A percentile compares a stretch with the other conserved stretches of the same genome.
Conservation (phyloP, 257 asterid genomes). For the Rauvolfia tetraphylla region DNA sequence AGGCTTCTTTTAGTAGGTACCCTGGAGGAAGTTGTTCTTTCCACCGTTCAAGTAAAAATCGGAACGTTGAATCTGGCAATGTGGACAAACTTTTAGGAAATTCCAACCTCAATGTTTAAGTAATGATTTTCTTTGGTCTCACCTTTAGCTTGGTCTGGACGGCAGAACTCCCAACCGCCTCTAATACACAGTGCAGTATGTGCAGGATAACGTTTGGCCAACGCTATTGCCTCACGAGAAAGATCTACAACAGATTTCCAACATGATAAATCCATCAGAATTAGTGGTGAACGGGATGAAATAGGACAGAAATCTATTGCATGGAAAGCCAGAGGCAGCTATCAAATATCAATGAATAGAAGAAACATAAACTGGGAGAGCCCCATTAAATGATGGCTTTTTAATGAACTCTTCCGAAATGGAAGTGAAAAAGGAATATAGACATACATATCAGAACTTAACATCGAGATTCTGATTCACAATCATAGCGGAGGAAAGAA, state of each 20-base stretch:
- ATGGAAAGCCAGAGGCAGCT: neutral
- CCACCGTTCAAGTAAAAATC: slow-evolving; percentile 94
- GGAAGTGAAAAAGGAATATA: neutral
- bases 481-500: neutral
- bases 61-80: slow-evolving; percentile 81
- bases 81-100: neutral
- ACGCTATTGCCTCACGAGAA: slow-evolving; percentile 67
- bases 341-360: neutral
- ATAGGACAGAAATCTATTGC: neutral
- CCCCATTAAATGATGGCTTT: slow-evolving; percentile 1
- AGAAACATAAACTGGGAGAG: neutral
- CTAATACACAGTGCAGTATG: slow-evolving; percentile 86
- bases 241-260: slow-evolving; percentile 59
- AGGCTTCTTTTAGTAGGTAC: slow-evolving; percentile 65
- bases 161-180: slow-evolving; percentile 93
- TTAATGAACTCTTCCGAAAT: neutral
- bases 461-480: no score
- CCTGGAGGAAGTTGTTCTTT: slow-evolving; percentile 88
- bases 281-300: neutral
- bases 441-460: neutral
- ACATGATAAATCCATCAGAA: neutral
- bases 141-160: slow-evolving; percentile 88
- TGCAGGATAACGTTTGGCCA: slow-evolving; percentile 89
- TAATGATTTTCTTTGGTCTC: slow-evolving; percentile 21
- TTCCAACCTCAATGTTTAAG: neutral